Evolutionary conservation across 805 yeast species (phyloP), one percentile per base, ranked within the genome.

Genomic region (Starmera caribaea): DNA sequence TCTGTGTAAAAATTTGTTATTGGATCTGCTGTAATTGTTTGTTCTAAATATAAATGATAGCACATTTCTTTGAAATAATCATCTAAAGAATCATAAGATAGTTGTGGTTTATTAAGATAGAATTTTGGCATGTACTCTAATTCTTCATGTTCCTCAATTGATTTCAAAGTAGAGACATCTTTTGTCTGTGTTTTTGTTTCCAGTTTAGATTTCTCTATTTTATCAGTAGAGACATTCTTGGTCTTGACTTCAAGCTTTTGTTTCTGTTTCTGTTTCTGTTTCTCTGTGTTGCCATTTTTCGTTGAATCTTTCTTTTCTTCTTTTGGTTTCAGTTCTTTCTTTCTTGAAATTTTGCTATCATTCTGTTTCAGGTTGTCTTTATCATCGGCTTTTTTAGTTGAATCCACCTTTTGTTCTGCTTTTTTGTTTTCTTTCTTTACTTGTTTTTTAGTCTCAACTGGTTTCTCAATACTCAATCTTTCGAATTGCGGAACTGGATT

Each of bases 11-110:
- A 68, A 38, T 73, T 71, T 0, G 68, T 61, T 31, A 69, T 57
- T 37, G 74, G 68, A 8, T 67, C 65, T 14, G 65, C 62, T 24
- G 68, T 72, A 21, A 66, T 58, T 39, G 72, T 68, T 48, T 81
- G 84, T 52, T 81, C 89, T 33, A 78, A 61, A 43, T 76, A 79
- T 40, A 81, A 54, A 39, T 78, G 78, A 55, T 71, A 72, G 40
- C 81, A 70, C 63, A 78, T 72, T 45, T 76, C 79, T 44, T 69
- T 61, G 51, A 71, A 73, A 50, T 81, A 81, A 15, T 68, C 66
- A 9, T 64, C 58, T 47, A 79, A 51, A 26, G 71, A 61, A 10
- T 71, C 72, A 48, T 73, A 79, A 0, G 66, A 58, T 37, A 73
- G 57, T 38, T 61, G 62, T 4, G 80, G 74, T 28, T 51, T 51